Conservation (phyloP, 2,329 filamentous ascomycete species). For the Venturiaceae sp. region DNA sequence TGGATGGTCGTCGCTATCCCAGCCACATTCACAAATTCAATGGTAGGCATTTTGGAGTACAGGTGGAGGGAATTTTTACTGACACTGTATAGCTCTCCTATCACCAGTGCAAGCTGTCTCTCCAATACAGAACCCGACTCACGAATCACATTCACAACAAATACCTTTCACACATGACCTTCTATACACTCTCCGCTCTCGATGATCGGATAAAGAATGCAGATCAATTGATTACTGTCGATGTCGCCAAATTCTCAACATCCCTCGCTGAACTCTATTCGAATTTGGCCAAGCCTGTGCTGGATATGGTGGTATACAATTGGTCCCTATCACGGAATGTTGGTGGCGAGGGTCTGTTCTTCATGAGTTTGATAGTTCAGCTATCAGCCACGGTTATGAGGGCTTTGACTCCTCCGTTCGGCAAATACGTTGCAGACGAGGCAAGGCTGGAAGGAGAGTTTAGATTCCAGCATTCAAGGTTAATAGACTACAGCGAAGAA, state of each 20-base stretch:
- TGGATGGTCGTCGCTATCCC: slow-evolving; percentile 98
- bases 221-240: slow-evolving; percentile 92
- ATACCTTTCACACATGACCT: slow-evolving; percentile 95
- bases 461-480: slow-evolving; percentile 82
- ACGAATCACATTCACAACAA: slow-evolving; percentile 94
- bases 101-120: slow-evolving; percentile 87
- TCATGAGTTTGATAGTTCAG: slow-evolving; percentile 91
- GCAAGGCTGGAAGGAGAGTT: slow-evolving; percentile 92
- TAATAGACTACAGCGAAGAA: slow-evolving; percentile 96
- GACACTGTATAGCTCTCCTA: slow-evolving; percentile 62
- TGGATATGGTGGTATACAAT: slow-evolving; percentile 97
- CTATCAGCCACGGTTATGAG: slow-evolving; percentile 89
- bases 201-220: slow-evolving; percentile 98
- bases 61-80: neutral
- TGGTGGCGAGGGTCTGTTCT: slow-evolving; percentile 90
- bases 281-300: slow-evolving; percentile 84
- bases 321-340: slow-evolving; percentile 89
- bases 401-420: slow-evolving; percentile 87
- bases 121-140: slow-evolving; percentile 85
- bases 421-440: slow-evolving; percentile 95
- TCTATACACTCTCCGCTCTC: slow-evolving; percentile 89
- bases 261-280: slow-evolving; percentile 92
- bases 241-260: slow-evolving; percentile 93
- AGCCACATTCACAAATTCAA: slow-evolving; percentile 96
- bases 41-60: slow-evolving; percentile 49